Base-by-base conservation (phyloP, 345 rosid genomes). In the Arabidopsis thaliana region DNA sequence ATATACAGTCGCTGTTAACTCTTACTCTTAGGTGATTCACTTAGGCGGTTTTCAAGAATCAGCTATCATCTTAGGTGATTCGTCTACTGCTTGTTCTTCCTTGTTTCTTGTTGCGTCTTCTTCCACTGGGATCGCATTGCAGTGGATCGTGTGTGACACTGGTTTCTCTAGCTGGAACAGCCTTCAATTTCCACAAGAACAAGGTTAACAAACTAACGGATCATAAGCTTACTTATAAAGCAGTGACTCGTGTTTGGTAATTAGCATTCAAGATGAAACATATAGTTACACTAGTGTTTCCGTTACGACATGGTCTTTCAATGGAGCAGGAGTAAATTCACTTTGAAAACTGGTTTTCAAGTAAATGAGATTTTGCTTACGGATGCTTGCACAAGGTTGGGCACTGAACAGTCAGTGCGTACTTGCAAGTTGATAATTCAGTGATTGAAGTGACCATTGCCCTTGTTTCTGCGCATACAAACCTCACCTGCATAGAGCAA, bases 361-460 rank as follows among this genome's bases (percentile, higher is more conserved):
- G 44, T 60, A 71, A 52, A 77, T 69, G 56, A 79, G 44, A 78
- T 38, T 28, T 38, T n/a, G 80, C 97, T 70, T 85, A 92, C 97
- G 87, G 93, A 73, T 95, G 97, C 85, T 86, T 90, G 94, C 99
- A 95, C 51, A 95, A 89, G 82, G 76, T 82, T 49, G 97, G 93
- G 73, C 84, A 78, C 55, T 90, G 99, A 44, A 91, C 75, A 23
- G 97, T 91, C 58, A 94, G 75, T 6, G 99, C 97, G 59, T 95
- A 95, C 81, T 88, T 95, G 94, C 99, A 92, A 14, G 99, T 91
- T 25, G 98, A 94, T 78, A 94, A 71, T 84, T 91, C 97, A 4
- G 97, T 91, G 75, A 94, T 79, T 25, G 97, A 94, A 79, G 86
- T 94, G 72, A 94, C 84, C 97, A 89, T 92, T 56, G 91, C 87